Evolutionary conservation across 768 basidiomycete genomes (phyloP).

Genomic region (Rhizopogon vulgaris): DNA sequence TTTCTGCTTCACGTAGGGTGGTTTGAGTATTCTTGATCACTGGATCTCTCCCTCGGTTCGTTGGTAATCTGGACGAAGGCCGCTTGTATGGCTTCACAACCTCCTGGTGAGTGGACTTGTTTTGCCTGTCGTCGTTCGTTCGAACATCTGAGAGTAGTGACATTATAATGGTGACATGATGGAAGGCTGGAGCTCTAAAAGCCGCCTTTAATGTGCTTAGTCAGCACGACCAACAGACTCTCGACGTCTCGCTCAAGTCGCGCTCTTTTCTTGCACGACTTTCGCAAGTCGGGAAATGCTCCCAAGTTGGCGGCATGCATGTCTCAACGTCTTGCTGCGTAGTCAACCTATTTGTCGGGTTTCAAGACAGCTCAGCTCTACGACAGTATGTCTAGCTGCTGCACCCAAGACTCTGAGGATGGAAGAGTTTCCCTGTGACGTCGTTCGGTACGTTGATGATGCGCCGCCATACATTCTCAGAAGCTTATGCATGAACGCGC

Average conservation of each 20-base stretch:
- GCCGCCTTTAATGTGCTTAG: background rate
- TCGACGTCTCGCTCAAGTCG: background rate
- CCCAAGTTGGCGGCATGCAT: constrained; percentile 26
- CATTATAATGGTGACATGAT: constrained; percentile 31
- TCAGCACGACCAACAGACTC: background rate
- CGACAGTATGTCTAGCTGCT: constrained; percentile 16
- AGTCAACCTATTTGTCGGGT: background rate
- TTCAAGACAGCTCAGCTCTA: constrained; percentile 24
- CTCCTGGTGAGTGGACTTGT: too few species aligned
- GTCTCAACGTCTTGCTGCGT: constrained; percentile 18
- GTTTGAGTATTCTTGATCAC: too few species aligned
- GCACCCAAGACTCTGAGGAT: constrained; percentile 38
- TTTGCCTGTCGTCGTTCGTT: too few species aligned
- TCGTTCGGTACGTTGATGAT: constrained; percentile 48
- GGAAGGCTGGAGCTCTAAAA: background rate
- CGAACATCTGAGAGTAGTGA: constrained; percentile 76
- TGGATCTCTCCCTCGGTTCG: too few species aligned
- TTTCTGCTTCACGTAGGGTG: too few species aligned
- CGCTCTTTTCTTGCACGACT: constrained; percentile 22
- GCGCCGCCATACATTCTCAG: background rate
- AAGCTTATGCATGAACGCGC: background rate
- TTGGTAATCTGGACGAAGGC: too few species aligned
- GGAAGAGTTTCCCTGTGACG: constrained; percentile 61
- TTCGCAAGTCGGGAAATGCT: constrained; percentile 17
- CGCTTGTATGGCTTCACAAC: too few species aligned